Conservation (phyloP, 345 rosid genomes). For the Syzygium aqueum region DNA sequence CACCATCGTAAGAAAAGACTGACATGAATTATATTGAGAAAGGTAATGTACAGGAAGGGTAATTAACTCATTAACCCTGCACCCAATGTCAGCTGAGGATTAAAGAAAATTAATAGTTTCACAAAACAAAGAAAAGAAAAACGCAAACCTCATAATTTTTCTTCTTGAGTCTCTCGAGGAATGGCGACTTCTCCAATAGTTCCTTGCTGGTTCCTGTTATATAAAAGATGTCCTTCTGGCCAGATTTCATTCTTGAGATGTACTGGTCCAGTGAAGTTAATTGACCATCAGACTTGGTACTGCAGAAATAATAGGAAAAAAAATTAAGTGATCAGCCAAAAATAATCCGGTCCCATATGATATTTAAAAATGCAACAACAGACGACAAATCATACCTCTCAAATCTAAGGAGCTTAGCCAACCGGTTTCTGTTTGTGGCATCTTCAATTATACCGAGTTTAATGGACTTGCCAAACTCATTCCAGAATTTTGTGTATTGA, state of each 20-base stretch:
- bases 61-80: background rate
- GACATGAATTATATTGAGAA: background rate
- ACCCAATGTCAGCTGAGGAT: background rate
- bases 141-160: constrained; percentile 71
- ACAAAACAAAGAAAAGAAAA: background rate
- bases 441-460: constrained; percentile 96
- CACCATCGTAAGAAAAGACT: background rate
- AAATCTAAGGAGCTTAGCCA: constrained; percentile 88
- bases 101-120: background rate
- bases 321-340: background rate
- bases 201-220: constrained; percentile 94
- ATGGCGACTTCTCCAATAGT: constrained; percentile 90
- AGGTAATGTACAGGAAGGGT: background rate
- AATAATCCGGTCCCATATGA: background rate
- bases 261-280: constrained; percentile 93
- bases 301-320: constrained; percentile 16
- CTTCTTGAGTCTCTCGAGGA: constrained; percentile 92
- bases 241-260: constrained; percentile 84
- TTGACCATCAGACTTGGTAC: constrained; percentile 88
- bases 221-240: constrained; percentile 87
- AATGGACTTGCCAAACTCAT: constrained; percentile 94
- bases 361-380: background rate
- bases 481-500: constrained; percentile 90
- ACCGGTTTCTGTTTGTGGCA: constrained; percentile 86
- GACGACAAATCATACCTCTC: constrained; percentile 46